Percentiles rank a stretch among this genome's conserved stretches.
Conservation (phyloP, 169 alveolate species). For the Plasmodium fragile region DNA sequence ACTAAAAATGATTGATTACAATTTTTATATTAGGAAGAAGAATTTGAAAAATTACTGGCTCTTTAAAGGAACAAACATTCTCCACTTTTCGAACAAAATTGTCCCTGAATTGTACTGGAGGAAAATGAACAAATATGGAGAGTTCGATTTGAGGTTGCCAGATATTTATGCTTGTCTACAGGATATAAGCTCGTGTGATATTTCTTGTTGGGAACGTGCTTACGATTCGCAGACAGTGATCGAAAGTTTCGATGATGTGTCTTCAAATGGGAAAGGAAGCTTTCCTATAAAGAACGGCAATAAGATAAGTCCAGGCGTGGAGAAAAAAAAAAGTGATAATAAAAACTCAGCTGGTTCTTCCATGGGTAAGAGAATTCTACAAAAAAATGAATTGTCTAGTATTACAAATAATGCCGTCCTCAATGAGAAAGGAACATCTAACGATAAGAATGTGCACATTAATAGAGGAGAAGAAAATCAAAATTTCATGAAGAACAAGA, state of each 20-base stretch:
- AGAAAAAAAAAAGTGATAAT: neutral
- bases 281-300: neutral
- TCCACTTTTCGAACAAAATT: conserved; percentile 80
- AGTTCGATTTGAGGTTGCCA: conserved; percentile 79
- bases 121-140: conserved; percentile 84
- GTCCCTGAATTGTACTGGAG: conserved; percentile 87
- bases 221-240: conserved; percentile 55
- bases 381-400: neutral
- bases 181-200: conserved; percentile 72
- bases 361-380: neutral
- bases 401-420: neutral
- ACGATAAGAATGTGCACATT: neutral
- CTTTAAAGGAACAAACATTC: conserved; percentile 87
- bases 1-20: conserved; percentile 88
- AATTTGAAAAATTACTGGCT: conserved; percentile 87
- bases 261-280: neutral
- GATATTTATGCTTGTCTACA: conserved; percentile 75
- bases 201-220: conserved; percentile 49
- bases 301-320: neutral
- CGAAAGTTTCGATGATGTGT: conserved; percentile 52
- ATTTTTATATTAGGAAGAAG: conserved; percentile 81
- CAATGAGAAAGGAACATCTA: neutral
- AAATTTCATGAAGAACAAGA: neutral
- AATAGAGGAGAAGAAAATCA: neutral
- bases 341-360: neutral